Evolutionary conservation across 306 rosid species (phyloP).

Genomic region (Prunus davidiana): DNA sequence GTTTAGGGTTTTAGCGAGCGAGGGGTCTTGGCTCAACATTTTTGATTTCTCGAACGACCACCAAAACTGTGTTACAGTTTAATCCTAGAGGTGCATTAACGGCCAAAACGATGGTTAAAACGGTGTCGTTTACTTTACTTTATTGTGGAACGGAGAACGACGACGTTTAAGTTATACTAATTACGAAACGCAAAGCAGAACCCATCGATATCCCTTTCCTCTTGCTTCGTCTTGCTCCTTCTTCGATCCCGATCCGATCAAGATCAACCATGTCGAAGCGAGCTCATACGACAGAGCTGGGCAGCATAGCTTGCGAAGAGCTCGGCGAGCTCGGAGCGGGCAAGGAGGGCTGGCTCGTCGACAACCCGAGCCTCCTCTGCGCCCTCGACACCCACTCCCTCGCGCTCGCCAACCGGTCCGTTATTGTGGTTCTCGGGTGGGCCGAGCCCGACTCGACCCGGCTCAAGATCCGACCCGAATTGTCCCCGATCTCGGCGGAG

Average conservation of each 20-base stretch:
- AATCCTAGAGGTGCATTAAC: not conserved
- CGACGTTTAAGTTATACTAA: no score
- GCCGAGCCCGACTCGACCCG: slow-evolving; percentile 34
- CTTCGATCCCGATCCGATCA: not conserved
- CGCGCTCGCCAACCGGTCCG: slow-evolving; percentile 67
- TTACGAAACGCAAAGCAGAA: not conserved
- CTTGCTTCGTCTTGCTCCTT: not conserved
- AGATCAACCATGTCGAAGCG: slow-evolving; percentile 51
- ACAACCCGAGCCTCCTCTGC: slow-evolving; percentile 62
- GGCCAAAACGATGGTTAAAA: not conserved
- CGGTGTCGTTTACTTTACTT: not conserved
- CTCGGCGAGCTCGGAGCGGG: slow-evolving; percentile 84
- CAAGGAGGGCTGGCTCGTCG: slow-evolving; percentile 76
- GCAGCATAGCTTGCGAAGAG: slow-evolving; percentile 83
- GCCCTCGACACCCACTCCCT: slow-evolving; percentile 83
- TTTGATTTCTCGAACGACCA: not conserved
- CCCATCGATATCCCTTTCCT: not conserved
- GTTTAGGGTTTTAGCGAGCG: slow-evolving; percentile 45
- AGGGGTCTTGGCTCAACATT: slow-evolving; percentile 19
- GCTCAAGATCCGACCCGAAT: slow-evolving; percentile 66
- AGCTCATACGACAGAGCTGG: slow-evolving; percentile 62
- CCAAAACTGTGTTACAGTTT: not conserved
- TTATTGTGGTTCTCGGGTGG: slow-evolving; percentile 71
- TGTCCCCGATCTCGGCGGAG: slow-evolving; percentile 73
- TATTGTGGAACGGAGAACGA: not conserved